Evolutionary conservation across 495 filamentous ascomycete genomes (phyloP).

Genomic region (Sporormia fimetaria): DNA sequence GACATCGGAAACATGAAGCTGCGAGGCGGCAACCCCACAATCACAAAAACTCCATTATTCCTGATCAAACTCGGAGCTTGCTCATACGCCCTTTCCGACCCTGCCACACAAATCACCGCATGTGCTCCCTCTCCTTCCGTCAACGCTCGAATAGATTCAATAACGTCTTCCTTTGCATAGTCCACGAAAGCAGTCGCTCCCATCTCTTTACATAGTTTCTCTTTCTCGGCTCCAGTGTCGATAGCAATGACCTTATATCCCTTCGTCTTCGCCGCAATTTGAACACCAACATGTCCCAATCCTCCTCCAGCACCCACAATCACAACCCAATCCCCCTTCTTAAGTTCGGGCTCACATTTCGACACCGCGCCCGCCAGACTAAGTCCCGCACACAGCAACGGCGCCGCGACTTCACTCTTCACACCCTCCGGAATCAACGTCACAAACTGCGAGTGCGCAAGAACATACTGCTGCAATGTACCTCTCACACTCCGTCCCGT

Average conservation of each 20-base stretch:
- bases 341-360: slow-evolving; percentile 18
- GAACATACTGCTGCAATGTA: slow-evolving; percentile 80
- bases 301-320: slow-evolving; percentile 85
- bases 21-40: slow-evolving; percentile 18
- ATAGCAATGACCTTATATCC: slow-evolving; percentile 67
- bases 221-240: slow-evolving; percentile 67
- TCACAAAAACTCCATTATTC: slow-evolving; percentile 20
- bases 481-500: slow-evolving; percentile 86
- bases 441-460: slow-evolving; percentile 73
- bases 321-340: slow-evolving; percentile 65
- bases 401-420: slow-evolving; percentile 52
- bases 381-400: slow-evolving; percentile 75
- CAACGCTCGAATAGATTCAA: slow-evolving; percentile 9
- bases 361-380: slow-evolving; percentile 57
- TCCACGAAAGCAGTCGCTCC: slow-evolving; percentile 66
- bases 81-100: slow-evolving; percentile 14
- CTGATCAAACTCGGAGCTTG: slow-evolving; percentile 10
- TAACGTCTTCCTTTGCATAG: slow-evolving; percentile 48
- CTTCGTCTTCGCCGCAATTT: slow-evolving; percentile 83
- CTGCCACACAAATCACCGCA: slow-evolving; percentile 16
- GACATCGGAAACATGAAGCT: slow-evolving; percentile 22
- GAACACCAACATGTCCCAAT: slow-evolving; percentile 61
- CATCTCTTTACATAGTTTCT: slow-evolving; percentile 68
- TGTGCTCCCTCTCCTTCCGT: slow-evolving; percentile 21
- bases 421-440: slow-evolving; percentile 65